These are phyloP conservation scores for Boletus patriciae DNA, from an alignment of 768 basidiomycete species.

Conservation along the genomic window DNA sequence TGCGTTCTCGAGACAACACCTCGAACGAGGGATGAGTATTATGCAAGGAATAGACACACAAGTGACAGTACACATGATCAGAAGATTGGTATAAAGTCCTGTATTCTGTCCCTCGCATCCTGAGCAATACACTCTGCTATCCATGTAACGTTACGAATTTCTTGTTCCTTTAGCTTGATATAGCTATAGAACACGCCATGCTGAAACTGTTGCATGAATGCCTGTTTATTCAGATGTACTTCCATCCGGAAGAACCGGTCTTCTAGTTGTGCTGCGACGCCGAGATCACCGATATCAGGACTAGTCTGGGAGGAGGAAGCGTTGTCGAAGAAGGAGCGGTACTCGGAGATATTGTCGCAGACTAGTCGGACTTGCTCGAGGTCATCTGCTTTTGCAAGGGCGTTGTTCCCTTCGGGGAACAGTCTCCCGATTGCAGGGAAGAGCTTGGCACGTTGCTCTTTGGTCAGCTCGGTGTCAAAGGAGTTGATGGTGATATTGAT, in stretches of 20 bases:
- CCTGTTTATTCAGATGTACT: conserved; percentile 90
- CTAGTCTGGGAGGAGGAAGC: conserved; percentile 37
- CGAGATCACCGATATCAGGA: conserved; percentile 43
- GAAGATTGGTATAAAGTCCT: conserved; percentile 92
- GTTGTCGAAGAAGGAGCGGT: conserved; percentile 84
- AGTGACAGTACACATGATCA: conserved; percentile 36
- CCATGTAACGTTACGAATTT: conserved; percentile 87
- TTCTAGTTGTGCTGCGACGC: conserved; percentile 71
- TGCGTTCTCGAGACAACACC: not conserved
- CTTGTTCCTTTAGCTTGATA: conserved; percentile 89
- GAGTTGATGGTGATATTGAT: conserved; percentile 99
- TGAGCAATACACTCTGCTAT: conserved; percentile 99
- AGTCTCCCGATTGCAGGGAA: conserved; percentile 94
- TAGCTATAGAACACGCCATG: conserved; percentile 91
- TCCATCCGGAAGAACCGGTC: conserved; percentile 94
- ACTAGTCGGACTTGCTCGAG: conserved; percentile 87
- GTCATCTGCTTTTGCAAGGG: conserved; percentile 91
- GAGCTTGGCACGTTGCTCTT: conserved; percentile 91
- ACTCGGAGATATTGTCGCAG: conserved; percentile 87
- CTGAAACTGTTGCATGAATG: conserved; percentile 97
- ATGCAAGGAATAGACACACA: conserved; percentile 8
- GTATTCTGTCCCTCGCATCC: conserved; percentile 92
- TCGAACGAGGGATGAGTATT: not conserved
- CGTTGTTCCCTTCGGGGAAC: conserved; percentile 94
- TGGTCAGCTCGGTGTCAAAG: conserved; percentile 90